phyloP scores from a whole-genome alignment of 805 yeast genomes.

The Henningerozyma blattae region DNA sequence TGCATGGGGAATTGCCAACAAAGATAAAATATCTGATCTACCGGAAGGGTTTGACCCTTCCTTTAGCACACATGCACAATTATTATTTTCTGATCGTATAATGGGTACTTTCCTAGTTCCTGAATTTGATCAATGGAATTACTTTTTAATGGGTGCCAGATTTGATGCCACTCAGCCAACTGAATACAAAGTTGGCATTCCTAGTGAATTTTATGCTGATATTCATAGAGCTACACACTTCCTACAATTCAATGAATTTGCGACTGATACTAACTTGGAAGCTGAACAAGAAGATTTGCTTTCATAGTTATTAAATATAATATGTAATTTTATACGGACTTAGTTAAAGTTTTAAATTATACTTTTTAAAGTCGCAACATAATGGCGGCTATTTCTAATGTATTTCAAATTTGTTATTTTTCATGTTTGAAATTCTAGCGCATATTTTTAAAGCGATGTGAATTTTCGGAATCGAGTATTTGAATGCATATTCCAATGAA shows the following conservation, averaged over 20 bases:
- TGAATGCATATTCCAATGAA: too few relatives aligned
- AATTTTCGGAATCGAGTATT: too few relatives aligned
- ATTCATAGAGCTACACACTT: constrained; percentile 85
- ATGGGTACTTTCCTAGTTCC: constrained; percentile 85
- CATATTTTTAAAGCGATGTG: too few relatives aligned
- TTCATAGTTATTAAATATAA: constrained; percentile 22
- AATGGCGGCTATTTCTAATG: too few relatives aligned
- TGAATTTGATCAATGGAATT: constrained; percentile 78
- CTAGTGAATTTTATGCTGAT: constrained; percentile 74
- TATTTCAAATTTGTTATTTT: too few relatives aligned
- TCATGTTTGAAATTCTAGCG: too few relatives aligned
- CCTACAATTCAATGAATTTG: constrained; percentile 56
- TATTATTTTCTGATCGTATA: constrained; percentile 61
- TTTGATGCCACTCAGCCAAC: constrained; percentile 56
- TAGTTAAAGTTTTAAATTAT: too few relatives aligned
- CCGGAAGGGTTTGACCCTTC: constrained; percentile 58
- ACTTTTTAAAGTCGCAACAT: too few relatives aligned
- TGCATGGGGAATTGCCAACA: constrained; percentile 63
- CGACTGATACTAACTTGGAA: constrained; percentile 40
- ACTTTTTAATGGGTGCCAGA: constrained; percentile 74
- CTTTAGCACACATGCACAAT: constrained; percentile 52
- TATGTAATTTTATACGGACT: too few relatives aligned
- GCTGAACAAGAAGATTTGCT: constrained; percentile 60
- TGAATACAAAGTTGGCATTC: constrained; percentile 62
- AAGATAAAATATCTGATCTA: constrained; percentile 38